These are phyloP conservation scores for Cercophora newfieldiana DNA, from an alignment of 495 filamentous ascomycete species.

Conservation along the genomic window DNA sequence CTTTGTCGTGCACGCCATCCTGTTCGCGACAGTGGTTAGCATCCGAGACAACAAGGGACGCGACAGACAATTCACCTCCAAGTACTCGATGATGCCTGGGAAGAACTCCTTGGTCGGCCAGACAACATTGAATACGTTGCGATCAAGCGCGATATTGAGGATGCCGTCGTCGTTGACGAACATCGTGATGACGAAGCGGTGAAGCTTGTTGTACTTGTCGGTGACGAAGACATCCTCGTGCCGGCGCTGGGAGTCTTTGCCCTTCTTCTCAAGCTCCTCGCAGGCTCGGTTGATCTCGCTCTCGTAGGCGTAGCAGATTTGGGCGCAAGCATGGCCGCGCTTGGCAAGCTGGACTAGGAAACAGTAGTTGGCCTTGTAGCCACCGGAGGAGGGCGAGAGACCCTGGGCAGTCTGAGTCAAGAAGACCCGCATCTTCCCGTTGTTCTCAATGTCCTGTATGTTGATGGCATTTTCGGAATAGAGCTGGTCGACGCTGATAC, in stretches of 20 bases:
- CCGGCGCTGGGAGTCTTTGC: constrained; percentile 22
- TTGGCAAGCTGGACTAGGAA: constrained; percentile 26
- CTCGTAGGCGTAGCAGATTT: constrained; percentile 31
- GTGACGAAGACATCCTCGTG: background rate
- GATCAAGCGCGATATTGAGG: constrained; percentile 27
- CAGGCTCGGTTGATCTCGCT: constrained; percentile 24
- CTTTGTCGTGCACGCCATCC: background rate
- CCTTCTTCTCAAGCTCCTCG: constrained; percentile 20
- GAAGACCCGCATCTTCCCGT: constrained; percentile 27
- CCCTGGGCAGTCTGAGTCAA: constrained; percentile 37
- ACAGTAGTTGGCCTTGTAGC: constrained; percentile 34
- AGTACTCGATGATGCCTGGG: constrained; percentile 26
- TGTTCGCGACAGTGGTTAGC: background rate
- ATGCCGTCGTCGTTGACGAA: constrained; percentile 30
- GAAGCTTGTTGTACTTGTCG: background rate
- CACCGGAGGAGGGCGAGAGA: constrained; percentile 34
- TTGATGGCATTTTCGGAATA: background rate
- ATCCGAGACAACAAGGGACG: background rate
- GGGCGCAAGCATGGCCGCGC: constrained; percentile 24
- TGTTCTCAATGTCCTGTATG: background rate
- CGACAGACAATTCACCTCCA: constrained; percentile 23
- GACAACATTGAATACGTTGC: constrained; percentile 19
- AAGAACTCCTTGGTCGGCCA: constrained; percentile 29
- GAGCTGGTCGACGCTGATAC: background rate
- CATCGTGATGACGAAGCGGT: constrained; percentile 20